These are phyloP conservation scores for Aspergillus incahuasiensis DNA, from an alignment of 495 filamentous ascomycete species.

Conservation along the genomic window DNA sequence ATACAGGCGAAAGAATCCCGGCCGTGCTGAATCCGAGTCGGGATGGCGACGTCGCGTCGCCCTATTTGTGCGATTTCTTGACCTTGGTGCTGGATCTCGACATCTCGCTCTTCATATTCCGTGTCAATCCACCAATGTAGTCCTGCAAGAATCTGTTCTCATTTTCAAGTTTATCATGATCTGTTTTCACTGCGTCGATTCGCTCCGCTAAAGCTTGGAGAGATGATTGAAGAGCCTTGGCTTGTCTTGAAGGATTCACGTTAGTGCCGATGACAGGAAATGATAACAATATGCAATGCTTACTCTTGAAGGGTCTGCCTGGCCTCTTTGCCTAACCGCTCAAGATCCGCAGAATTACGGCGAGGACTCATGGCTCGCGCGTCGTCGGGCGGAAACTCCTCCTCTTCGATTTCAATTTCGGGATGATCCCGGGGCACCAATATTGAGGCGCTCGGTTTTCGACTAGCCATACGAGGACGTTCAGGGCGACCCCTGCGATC, in stretches of 20 bases:
- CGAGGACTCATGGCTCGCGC: slow-evolving; percentile 93
- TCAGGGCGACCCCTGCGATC: slow-evolving; percentile 42
- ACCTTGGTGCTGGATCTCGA: slow-evolving; percentile 38
- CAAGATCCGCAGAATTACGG: slow-evolving; percentile 81
- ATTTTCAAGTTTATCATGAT: slow-evolving; percentile 90
- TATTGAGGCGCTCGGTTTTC: slow-evolving; percentile 75
- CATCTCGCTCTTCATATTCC: slow-evolving; percentile 49
- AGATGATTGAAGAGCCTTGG: slow-evolving; percentile 79
- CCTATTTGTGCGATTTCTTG: slow-evolving; percentile 44
- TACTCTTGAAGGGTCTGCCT: slow-evolving; percentile 61
- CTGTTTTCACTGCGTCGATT: slow-evolving; percentile 88
- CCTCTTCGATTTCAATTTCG: slow-evolving; percentile 61
- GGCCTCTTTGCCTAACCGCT: slow-evolving; percentile 77
- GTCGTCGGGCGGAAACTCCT: slow-evolving; percentile 75
- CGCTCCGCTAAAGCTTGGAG: slow-evolving; percentile 83
- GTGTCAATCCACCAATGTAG: slow-evolving; percentile 57
- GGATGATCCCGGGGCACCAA: slow-evolving; percentile 71
- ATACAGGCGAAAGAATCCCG: slow-evolving; percentile 9
- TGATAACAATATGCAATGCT: slow-evolving; percentile 23
- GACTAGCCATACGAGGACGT: slow-evolving; percentile 52
- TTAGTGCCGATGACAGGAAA: background rate
- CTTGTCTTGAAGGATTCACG: slow-evolving; percentile 56
- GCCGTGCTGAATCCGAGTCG: slow-evolving; percentile 4
- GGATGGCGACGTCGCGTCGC: background rate
- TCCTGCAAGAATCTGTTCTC: slow-evolving; percentile 94